A percentile compares a stretch with the other conserved stretches of the same genome.
Conservation (phyloP, 1,284 basidiomycete genomes). For the Malassezia sympodialis region DNA sequence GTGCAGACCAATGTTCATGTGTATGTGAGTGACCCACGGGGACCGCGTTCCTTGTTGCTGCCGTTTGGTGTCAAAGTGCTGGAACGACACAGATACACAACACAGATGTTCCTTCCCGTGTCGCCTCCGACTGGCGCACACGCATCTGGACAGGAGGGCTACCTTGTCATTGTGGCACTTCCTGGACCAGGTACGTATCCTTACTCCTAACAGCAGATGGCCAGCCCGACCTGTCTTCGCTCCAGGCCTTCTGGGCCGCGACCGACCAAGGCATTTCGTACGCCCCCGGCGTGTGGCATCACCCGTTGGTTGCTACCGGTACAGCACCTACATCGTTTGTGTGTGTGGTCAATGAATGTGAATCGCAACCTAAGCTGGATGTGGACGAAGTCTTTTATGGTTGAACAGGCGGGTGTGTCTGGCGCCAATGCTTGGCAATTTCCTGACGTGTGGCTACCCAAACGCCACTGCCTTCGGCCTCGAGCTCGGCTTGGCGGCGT, state of each 20-base stretch:
- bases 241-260: constrained; percentile 28
- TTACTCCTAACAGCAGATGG: constrained; percentile 23
- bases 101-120: constrained; percentile 38
- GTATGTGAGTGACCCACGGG: constrained; percentile 28
- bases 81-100: constrained; percentile 38
- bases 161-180: constrained; percentile 38
- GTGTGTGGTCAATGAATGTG: constrained; percentile 37
- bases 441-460: constrained; percentile 50
- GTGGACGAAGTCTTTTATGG: constrained; percentile 23
- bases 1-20: constrained; percentile 33
- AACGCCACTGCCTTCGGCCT: constrained; percentile 33
- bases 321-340: constrained; percentile 32
- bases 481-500: constrained; percentile 27
- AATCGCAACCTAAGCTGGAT: constrained; percentile 13
- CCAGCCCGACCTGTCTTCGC: constrained; percentile 31
- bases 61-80: constrained; percentile 35
- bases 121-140: constrained; percentile 1
- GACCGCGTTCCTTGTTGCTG: background rate
- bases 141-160: constrained; percentile 21
- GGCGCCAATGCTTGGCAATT: constrained; percentile 49
- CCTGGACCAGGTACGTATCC: constrained; percentile 16
- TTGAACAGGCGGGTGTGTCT: constrained; percentile 37
- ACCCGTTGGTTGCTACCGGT: constrained; percentile 37
- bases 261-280: constrained; percentile 38
- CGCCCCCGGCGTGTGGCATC: constrained; percentile 37